These are phyloP conservation scores for Spathaspora passalidarum DNA, from an alignment of 805 yeast genomes.

Conservation along the genomic window DNA sequence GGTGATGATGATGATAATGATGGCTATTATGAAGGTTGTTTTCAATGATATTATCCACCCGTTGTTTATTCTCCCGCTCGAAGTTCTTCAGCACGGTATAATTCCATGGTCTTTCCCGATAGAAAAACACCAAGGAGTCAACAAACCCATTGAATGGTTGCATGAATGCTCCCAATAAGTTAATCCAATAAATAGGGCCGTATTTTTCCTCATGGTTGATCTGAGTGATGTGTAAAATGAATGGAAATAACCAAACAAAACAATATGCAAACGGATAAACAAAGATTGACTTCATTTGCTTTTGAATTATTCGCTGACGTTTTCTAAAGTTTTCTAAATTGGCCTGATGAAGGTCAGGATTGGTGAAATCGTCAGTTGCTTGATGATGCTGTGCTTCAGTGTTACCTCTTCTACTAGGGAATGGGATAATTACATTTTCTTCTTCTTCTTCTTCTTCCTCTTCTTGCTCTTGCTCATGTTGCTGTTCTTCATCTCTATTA, in stretches of 20 bases:
- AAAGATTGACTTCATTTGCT: constrained; percentile 77
- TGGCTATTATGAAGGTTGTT: constrained; percentile 2
- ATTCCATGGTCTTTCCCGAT: constrained; percentile 80
- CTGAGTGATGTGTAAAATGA: constrained; percentile 61
- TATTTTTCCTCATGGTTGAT: constrained; percentile 43
- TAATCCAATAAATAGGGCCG: constrained; percentile 61
- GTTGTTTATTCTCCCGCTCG: constrained; percentile 29
- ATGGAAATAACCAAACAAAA: constrained; percentile 79
- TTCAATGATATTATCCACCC: constrained; percentile 19
- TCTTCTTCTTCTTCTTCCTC: constrained; percentile 22
- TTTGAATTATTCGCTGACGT: constrained; percentile 64
- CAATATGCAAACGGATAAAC: constrained; percentile 82
- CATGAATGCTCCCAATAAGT: constrained; percentile 66
- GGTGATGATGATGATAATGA: background rate
- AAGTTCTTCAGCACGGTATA: constrained; percentile 40
- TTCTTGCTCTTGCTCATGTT: constrained; percentile 13
- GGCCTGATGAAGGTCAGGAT: constrained; percentile 52
- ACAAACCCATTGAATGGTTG: constrained; percentile 80
- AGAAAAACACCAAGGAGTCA: constrained; percentile 71
- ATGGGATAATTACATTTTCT: constrained; percentile 9
- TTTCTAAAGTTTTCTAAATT: constrained; percentile 59
- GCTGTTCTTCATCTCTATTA: no score
- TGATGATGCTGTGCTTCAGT: background rate
- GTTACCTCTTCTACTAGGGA: background rate
- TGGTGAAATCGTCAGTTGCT: constrained; percentile 16